phyloP scores from a whole-genome alignment of 1,139 yeast genomes.

The Diutina siamensis region DNA sequence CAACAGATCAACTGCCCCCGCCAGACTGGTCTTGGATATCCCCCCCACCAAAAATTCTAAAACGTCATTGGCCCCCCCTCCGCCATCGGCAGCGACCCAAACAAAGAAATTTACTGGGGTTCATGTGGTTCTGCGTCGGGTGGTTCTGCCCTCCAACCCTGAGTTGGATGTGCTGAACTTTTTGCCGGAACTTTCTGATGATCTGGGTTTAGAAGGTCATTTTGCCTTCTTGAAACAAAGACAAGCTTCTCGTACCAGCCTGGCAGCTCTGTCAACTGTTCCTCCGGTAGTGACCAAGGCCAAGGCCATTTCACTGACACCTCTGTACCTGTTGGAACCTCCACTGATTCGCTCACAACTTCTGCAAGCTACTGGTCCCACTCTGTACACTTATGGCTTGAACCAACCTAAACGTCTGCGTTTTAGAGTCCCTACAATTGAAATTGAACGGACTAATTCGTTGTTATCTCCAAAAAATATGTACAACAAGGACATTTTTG shows the following conservation, averaged over 20 bases:
- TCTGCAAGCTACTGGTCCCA: conserved; percentile 5
- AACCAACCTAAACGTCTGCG: conserved; percentile 10
- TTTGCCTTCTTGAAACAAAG: conserved; percentile 16
- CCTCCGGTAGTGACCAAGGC: neutral
- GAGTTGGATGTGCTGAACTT: conserved; percentile 29
- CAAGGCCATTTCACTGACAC: neutral
- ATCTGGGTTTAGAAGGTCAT: conserved; percentile 34
- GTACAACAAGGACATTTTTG: conserved; percentile 31
- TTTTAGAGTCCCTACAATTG: conserved; percentile 34
- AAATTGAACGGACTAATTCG: conserved; percentile 27
- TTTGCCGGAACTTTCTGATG: conserved; percentile 35
- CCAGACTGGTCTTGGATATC: conserved; percentile 7
- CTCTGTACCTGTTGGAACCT: conserved; percentile 5
- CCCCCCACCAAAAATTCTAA: conserved; percentile 6
- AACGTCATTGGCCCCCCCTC: conserved; percentile 8
- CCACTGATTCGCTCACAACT: neutral
- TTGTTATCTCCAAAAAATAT: conserved; percentile 25
- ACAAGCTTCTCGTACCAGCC: conserved; percentile 7
- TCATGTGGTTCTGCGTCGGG: conserved; percentile 31
- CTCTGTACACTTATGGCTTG: neutral
- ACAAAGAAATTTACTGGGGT: conserved; percentile 30
- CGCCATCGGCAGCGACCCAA: conserved; percentile 16
- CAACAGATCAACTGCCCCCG: neutral
- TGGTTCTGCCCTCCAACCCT: conserved; percentile 28
- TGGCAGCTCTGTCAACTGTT: conserved; percentile 5